phyloP scores from a whole-genome alignment of 2,329 filamentous ascomycete species.

The Fusarium compactum region DNA sequence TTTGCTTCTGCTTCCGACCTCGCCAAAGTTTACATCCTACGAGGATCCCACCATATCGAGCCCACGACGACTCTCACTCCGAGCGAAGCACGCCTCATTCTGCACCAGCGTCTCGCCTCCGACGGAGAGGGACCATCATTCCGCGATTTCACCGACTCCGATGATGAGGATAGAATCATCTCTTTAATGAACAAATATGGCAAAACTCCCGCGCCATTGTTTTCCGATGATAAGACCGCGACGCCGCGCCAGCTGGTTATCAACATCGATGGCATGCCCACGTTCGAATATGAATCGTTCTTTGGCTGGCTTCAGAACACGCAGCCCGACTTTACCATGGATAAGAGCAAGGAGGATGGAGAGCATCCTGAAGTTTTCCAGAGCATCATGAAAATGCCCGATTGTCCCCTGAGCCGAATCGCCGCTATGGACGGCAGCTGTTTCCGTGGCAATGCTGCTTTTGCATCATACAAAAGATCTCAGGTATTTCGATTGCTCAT shows the following conservation, averaged over 20 bases:
- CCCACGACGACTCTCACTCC: slow-evolving; percentile 60
- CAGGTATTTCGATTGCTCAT: slow-evolving; percentile 52
- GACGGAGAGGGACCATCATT: slow-evolving; percentile 61
- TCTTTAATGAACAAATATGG: slow-evolving; percentile 71
- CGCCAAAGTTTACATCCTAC: slow-evolving; percentile 68
- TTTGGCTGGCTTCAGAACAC: slow-evolving; percentile 54
- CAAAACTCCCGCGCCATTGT: slow-evolving; percentile 63
- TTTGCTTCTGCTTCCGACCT: slow-evolving; percentile 55
- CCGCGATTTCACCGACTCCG: slow-evolving; percentile 58
- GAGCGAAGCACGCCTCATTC: slow-evolving; percentile 68
- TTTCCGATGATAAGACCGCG: slow-evolving; percentile 54
- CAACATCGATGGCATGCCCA: slow-evolving; percentile 67
- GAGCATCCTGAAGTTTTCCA: slow-evolving; percentile 57
- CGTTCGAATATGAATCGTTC: slow-evolving; percentile 58
- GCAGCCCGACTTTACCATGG: slow-evolving; percentile 62
- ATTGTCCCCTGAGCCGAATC: slow-evolving; percentile 55
- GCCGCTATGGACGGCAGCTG: slow-evolving; percentile 59
- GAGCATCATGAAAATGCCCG: slow-evolving; percentile 52
- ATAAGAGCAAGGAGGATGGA: slow-evolving; percentile 59
- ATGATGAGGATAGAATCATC: slow-evolving; percentile 62
- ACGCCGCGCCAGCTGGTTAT: slow-evolving; percentile 68
- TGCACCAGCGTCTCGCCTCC: slow-evolving; percentile 67
- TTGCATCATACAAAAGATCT: slow-evolving; percentile 59
- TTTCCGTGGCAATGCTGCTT: slow-evolving; percentile 59
- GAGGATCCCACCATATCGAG: slow-evolving; percentile 46